Evolutionary conservation across 352 stramenopile genomes (phyloP), one percentile per base, ranked within the genome.

Genomic region (Globisporangium rhizosaccharum): DNA sequence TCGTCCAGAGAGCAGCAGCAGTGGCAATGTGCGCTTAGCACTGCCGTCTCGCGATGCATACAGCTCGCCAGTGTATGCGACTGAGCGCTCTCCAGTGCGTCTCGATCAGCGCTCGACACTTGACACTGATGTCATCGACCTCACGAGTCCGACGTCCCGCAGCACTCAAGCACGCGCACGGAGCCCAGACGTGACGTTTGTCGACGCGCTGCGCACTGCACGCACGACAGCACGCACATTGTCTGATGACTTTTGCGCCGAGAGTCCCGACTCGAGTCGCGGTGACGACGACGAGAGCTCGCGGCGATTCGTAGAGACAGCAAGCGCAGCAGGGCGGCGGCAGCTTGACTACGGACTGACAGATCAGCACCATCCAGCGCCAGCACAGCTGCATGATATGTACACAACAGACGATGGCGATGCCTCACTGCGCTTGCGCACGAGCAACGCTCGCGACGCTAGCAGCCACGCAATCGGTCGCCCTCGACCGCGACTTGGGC

Each of bases 161-260:
- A 52, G 37, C 41, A 62, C 41, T 8, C 41, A 20, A 9, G 50
- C 36, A 20, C 25, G 15, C 51, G 44, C 18, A 42, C 48, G 30
- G 50, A 45, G 25, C 5, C n/a, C 10, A 9, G 46, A 30, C 20
- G 44, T 48, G 1, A 11, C 7, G 17, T 48, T 25, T 8, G 44
- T 20, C 44, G 15, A 12, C 44, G 17, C 17, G n/a, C 10, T 17
- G 14, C 20, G 8, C 54, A 44, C 25, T 50, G 37, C 54, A 42
- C 54, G n/a, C 15, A 26, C 42, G 14, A 28, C 36, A n/a, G 26
- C 63, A 50, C 26, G 14, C 30, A 17, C 63, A 26, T 37, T 61
- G 2, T 67, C 63, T 3, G 76, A 85, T 41, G 74, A 85, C 45
- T 75, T 84, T 42, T 87, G 76, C 47, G 65, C 66, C 18, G 79